These are phyloP conservation scores for Rhododendron molle DNA, from an alignment of 148 eudicot genomes.

Conservation along the genomic window DNA sequence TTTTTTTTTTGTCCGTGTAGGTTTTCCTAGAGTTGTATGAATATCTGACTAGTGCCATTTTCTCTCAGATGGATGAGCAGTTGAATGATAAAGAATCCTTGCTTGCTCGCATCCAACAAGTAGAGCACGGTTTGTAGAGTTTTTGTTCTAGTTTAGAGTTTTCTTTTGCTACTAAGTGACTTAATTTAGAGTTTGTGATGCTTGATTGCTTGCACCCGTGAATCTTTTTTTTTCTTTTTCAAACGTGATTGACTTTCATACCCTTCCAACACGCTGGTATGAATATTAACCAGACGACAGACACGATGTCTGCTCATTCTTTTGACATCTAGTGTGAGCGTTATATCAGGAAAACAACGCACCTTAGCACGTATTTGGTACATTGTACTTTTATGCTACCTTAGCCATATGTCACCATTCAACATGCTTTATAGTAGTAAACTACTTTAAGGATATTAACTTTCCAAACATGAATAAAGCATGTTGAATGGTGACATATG, in stretches of 20 bases:
- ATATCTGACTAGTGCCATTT: background rate
- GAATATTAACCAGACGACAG: background rate
- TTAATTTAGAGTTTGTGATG: background rate
- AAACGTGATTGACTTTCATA: background rate
- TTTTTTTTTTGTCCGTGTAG: background rate
- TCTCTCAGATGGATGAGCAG: slow-evolving; percentile 49
- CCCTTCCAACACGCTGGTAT: background rate
- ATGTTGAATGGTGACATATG: too few relatives aligned
- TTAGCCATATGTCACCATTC: background rate
- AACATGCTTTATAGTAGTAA: background rate
- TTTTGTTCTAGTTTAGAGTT: background rate
- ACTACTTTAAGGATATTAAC: too few relatives aligned
- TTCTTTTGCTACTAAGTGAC: background rate
- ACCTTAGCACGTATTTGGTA: background rate
- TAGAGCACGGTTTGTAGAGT: slow-evolving; percentile 61
- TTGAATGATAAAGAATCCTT: slow-evolving; percentile 43
- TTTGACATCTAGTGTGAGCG: background rate
- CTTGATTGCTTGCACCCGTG: background rate
- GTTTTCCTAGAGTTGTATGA: background rate
- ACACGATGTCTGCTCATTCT: background rate
- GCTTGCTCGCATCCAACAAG: slow-evolving; percentile 56
- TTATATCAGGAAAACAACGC: background rate
- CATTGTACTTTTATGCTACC: background rate
- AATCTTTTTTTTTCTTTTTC: background rate
- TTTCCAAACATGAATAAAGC: too few relatives aligned